Base-by-base conservation (phyloP, 2,329 filamentous ascomycete genomes). In the Coniochaeta hoffmannii region DNA sequence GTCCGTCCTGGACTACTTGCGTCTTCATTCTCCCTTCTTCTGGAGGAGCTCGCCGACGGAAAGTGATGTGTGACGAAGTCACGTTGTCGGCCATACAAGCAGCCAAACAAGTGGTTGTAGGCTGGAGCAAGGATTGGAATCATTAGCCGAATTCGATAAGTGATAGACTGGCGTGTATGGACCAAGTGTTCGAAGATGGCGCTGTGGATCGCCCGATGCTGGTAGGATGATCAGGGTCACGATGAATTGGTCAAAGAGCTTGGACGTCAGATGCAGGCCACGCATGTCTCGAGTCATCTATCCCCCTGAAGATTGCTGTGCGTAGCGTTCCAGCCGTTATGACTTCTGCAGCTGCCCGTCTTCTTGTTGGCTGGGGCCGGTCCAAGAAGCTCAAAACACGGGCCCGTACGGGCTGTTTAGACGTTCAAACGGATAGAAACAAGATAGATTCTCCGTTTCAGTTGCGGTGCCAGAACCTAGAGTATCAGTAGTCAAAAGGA, bases 261-360 rank as follows among this genome's bases (percentile, higher is more conserved):
- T 11, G 55, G 57, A 57, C 57, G 46, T 57, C 54, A 52, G 56
- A 53, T 54, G 59, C 55, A 55, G 53, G 36, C 53, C 54, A 60
- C n/a, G n/a, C 52, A 63, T 65, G 57, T 60, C 69, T 74, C 73
- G 72, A 75, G 72, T 73, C 71, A 62, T 61, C 58, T 7, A 55
- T 57, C 41, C 63, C 64, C 68, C 63, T 65, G 63, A 61, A 56
- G 59, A 62, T 63, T 60, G 63, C 65, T 59, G 65, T 61, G 57
- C 63, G 63, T 62, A 64, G 61, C 65, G 63, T 65, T 65, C 65
- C 65, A 64, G 64, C 59, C 61, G 66, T 66, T 62, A 66, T 66
- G 64, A 64, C 60, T 62, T 57, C 68, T 73, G 73, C 71, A 65
- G 66, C 62, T 60, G 65, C 61, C 73, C 73, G 72, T 55, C 30